Evolutionary conservation across 805 yeast species (phyloP), one percentile per base, ranked within the genome.

Genomic region (Debaryomyces maramus): DNA sequence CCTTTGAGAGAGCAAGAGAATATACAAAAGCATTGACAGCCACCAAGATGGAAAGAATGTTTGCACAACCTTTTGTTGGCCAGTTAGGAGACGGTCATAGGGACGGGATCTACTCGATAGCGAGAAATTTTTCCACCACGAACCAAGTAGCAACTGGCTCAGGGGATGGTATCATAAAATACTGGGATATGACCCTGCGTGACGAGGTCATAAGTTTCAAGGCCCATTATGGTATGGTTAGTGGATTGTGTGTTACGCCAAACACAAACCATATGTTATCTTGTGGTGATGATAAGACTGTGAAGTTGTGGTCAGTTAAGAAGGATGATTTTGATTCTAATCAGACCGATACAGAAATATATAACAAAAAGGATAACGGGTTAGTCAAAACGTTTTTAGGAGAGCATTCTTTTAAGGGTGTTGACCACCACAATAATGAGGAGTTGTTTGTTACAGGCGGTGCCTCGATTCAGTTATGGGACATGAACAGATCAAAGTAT

Each of bases 21-120:
- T 93, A 93, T 56, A 87, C 97, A 14, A 79, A 90, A 50, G 98
- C 98, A 0, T 66, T 93, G 38, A 91, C 88, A 41, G 98, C 99
- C 19, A 90, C 98, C 11, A 93, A 93, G 60, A 63, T 93, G 67
- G 98, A 91, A 58, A 77, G 97, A 50, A 84, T 93, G 86, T 93
- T 93, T 75, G 98, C 99, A 0, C 90, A 90, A 57, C 99, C 99
- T 2, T 93, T 93, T 63, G 74, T 95, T 15, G 97, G 96, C 1
- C 98, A 93, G 58, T 66, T 93, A 26, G 99, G 99, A 3, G 77
- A 79, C 45, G 99, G 99, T 6, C 99, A 95, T 58, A 71, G 91
- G 41, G 99, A 93, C 59, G 98, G 97, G 43, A 88, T 93, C 10
- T 91, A 93, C 62, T 70, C 83, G 13, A 77, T 93, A 34, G 95